Evolutionary conservation across 106 monocot genomes (phyloP), one percentile per base, ranked within the genome.

Genomic region (Cymbidium sinense): DNA sequence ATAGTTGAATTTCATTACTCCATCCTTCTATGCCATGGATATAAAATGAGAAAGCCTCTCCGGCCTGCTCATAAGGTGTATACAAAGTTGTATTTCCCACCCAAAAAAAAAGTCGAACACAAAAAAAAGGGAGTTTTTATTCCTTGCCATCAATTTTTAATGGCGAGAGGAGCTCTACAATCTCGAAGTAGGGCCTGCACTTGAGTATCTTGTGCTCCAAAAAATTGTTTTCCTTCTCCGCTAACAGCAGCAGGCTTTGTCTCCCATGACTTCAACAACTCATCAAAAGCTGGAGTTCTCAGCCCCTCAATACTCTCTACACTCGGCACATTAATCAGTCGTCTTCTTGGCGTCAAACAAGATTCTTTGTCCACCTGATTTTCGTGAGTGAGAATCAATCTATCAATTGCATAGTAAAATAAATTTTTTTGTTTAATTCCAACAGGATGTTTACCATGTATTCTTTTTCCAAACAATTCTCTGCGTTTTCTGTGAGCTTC

Each of bases 281-380:
- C 93, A 33, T 94, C 91, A 76, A 91, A 88, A 58, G 84, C 83
- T 74, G 91, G 91, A 77, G 91, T 88, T 80, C 81, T 89, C 41
- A 94, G 76, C 82, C 89, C 86, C 81, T 93, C 91, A 36, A 93
- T 93, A n/a, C 83, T 79, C 41, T 78, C 62, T 5, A 36, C 35
- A 75, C 84, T 93, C 17, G 88, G 93, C 28, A 90, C 62, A 71
- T 85, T 81, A 19, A 93, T 88, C 11, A 21, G 19, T n/a, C 87
- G 73, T 50, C 73, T 93, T 64, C 64, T 89, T 71, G 93, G 96
- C 37, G 96, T 96, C 54, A 89, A 85, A 84, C 91, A 90, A 80
- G 88, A 64, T 44, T 88, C 78, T 84, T 90, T 85, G 79, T 96
- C 96, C 81, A 91, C 88, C 96, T 96, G 69, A 28, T 71, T 36